phyloP scores from a whole-genome alignment of 345 rosid species.

The Hibiscus trionum region DNA sequence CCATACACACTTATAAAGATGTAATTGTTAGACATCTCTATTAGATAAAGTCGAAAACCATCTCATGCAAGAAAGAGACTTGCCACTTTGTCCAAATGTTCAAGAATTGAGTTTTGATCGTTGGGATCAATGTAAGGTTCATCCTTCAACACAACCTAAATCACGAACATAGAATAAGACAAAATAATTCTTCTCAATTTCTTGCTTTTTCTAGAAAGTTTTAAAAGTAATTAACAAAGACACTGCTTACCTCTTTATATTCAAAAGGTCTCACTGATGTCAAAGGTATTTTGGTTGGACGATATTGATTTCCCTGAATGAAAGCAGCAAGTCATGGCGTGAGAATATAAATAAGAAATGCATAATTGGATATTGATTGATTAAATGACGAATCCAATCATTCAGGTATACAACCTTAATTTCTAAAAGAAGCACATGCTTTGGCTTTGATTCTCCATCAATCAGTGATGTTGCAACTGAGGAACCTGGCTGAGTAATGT shows the following conservation, averaged over 20 bases:
- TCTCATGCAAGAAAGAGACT: slow-evolving; percentile 17
- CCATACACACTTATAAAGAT: not conserved
- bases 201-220: not conserved
- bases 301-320: slow-evolving; percentile 83
- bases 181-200: slow-evolving; percentile 5
- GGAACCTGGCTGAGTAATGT: slow-evolving; percentile 98
- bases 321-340: slow-evolving; percentile 5
- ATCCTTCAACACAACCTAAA: slow-evolving; percentile 82
- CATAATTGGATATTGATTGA: not conserved
- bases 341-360: slow-evolving; percentile 9
- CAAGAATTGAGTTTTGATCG: slow-evolving; percentile 89
- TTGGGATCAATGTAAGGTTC: slow-evolving; percentile 75
- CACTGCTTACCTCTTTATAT: slow-evolving; percentile 58
- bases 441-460: slow-evolving; percentile 97
- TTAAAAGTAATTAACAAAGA: slow-evolving; percentile 5
- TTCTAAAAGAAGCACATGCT: slow-evolving; percentile 95
- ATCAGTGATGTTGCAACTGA: slow-evolving; percentile 97
- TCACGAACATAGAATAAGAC: slow-evolving; percentile 20
- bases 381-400: slow-evolving; percentile 10
- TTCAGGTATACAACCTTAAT: slow-evolving; percentile 55
- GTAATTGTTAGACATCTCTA: not conserved
- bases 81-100: slow-evolving; percentile 91
- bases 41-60: slow-evolving; percentile 5
- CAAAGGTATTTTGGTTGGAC: slow-evolving; percentile 93
- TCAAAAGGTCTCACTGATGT: slow-evolving; percentile 92